A percentile compares a stretch with the other conserved stretches of the same genome.
Conservation (phyloP, 495 filamentous ascomycete species). For the Aspergillus affinis region DNA sequence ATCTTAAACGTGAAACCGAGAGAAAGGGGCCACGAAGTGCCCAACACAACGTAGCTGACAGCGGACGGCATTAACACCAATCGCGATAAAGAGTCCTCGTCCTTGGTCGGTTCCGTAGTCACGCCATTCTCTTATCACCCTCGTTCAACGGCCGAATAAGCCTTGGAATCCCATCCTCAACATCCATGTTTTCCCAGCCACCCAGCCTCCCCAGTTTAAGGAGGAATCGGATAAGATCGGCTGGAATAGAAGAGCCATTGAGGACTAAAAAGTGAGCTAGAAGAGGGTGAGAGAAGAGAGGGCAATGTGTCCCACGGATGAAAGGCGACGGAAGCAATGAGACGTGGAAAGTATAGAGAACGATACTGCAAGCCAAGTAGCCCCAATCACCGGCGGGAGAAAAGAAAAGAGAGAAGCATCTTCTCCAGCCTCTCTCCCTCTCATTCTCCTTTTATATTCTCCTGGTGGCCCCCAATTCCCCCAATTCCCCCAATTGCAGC, state of each 20-base stretch:
- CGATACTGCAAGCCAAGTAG: conserved; percentile 9
- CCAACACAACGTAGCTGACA: conserved; percentile 1
- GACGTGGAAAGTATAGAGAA: conserved; percentile 9
- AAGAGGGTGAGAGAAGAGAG: conserved; percentile 9
- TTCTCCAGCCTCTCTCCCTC: background rate
- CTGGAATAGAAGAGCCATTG: background rate
- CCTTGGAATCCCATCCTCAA: conserved; percentile 16
- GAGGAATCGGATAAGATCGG: background rate
- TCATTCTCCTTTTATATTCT: conserved; percentile 16
- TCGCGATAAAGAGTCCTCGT: conserved; percentile 4
- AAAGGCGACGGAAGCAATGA: conserved; percentile 9
- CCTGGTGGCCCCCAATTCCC: conserved; percentile 1
- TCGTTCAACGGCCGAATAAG: conserved; percentile 19
- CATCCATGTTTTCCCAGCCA: conserved; percentile 38
- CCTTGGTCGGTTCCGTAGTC: conserved; percentile 11
- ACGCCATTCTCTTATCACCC: conserved; percentile 10
- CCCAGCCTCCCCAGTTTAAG: conserved; percentile 31
- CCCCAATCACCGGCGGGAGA: conserved; percentile 1
- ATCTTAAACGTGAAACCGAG: background rate
- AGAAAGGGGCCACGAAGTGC: conserved; percentile 1
- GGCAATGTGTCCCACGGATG: conserved; percentile 3
- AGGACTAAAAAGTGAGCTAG: conserved; percentile 15
- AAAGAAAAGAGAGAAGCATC: background rate
- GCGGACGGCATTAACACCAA: background rate
- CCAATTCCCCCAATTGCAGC: background rate